Percentiles rank a stretch among this genome's conserved stretches.
Conservation (phyloP, 768 basidiomycete genomes). For the Gymnopilus dilepis region DNA sequence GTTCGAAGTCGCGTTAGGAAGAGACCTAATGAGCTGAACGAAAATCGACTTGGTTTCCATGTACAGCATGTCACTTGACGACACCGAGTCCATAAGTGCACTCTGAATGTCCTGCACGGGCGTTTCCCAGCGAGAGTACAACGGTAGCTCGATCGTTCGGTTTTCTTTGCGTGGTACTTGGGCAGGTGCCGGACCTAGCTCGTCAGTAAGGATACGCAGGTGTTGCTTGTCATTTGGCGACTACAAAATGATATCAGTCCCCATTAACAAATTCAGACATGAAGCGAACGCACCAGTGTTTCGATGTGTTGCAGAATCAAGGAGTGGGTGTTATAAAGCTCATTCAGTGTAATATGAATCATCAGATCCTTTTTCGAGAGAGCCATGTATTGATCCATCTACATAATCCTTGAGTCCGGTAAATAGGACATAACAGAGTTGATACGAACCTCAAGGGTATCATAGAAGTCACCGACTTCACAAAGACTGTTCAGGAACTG, state of each 20-base stretch:
- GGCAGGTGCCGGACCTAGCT: slow-evolving; percentile 89
- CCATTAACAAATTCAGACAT: neutral
- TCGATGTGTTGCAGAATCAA: slow-evolving; percentile 95
- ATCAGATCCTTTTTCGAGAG: slow-evolving; percentile 97
- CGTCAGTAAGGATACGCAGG: slow-evolving; percentile 93
- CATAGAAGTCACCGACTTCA: slow-evolving; percentile 99
- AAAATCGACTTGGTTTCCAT: slow-evolving; percentile 99
- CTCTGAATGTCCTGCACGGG: slow-evolving; percentile 98
- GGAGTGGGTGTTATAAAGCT: slow-evolving; percentile 98
- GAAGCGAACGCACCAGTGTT: slow-evolving; percentile 68
- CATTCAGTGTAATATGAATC: slow-evolving; percentile 98
- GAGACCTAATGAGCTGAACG: slow-evolving; percentile 94
- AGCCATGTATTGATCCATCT: slow-evolving; percentile 99
- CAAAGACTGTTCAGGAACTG: slow-evolving; percentile 96
- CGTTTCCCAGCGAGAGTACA: slow-evolving; percentile 99
- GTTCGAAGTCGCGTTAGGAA: slow-evolving; percentile 83
- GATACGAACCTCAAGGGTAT: slow-evolving; percentile 86
- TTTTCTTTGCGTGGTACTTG: slow-evolving; percentile 99
- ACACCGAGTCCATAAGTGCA: slow-evolving; percentile 95
- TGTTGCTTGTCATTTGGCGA: slow-evolving; percentile 98
- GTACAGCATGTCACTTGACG: slow-evolving; percentile 97
- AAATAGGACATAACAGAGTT: neutral
- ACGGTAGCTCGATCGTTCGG: slow-evolving; percentile 84
- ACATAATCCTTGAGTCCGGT: slow-evolving; percentile 9
- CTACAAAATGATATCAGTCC: slow-evolving; percentile 43